Percentiles rank a stretch among this genome's conserved stretches.
Evolutionary conservation across 2,329 filamentous ascomycete genomes (phyloP).

Genomic region (Macrophomina phaseolina): DNA sequence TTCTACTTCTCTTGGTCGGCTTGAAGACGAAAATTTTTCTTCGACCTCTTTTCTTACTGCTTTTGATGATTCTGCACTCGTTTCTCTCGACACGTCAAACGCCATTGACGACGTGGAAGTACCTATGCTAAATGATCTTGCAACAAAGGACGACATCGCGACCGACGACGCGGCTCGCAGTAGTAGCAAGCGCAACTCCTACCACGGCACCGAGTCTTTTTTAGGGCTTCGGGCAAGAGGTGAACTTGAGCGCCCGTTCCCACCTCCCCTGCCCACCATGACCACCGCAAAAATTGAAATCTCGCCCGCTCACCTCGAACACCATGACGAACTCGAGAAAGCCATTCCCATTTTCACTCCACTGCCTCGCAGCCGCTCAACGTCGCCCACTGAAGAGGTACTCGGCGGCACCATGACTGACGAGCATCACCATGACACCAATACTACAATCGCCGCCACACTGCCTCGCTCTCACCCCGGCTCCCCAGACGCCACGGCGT

Average conservation of each 20-base stretch:
- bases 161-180: constrained; percentile 2
- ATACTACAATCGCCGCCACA: neutral
- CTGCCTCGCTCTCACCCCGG: neutral
- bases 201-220: constrained; percentile 58
- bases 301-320: constrained; percentile 14
- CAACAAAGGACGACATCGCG: constrained; percentile 9
- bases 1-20: constrained; percentile 32
- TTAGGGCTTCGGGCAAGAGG: constrained; percentile 63
- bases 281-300: constrained; percentile 34
- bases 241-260: constrained; percentile 9
- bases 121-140: constrained; percentile 11
- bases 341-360: constrained; percentile 21
- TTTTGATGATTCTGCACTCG: neutral
- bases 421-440: neutral
- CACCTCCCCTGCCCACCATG: constrained; percentile 49
- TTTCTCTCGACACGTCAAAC: constrained; percentile 29
- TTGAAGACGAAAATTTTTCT: constrained; percentile 4
- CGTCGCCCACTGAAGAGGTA: constrained; percentile 46
- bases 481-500: neutral
- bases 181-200: neutral
- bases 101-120: constrained; percentile 28
- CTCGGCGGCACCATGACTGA: neutral
- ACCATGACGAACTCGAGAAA: constrained; percentile 16
- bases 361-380: constrained; percentile 25
- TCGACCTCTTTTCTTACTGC: neutral